These are phyloP conservation scores for Phytopythium helicoides DNA, from an alignment of 352 stramenopile genomes.

Conservation along the genomic window DNA sequence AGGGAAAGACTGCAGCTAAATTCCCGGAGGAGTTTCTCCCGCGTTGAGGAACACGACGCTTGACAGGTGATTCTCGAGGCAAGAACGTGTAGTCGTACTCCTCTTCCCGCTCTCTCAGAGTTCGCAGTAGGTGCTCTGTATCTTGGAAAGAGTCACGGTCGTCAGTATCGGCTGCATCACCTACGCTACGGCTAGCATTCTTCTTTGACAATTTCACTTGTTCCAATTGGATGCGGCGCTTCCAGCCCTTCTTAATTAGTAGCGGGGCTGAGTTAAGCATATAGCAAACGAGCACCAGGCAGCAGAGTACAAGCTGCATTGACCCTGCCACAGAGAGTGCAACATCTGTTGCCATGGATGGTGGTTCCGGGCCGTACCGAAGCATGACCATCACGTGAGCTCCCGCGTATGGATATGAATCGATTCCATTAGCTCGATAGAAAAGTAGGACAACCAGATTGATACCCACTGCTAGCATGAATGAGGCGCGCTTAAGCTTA, in stretches of 20 bases:
- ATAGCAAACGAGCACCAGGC: constrained; percentile 51
- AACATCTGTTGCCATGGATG: constrained; percentile 34
- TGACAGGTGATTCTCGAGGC: constrained; percentile 10
- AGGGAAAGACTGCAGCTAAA: constrained; percentile 1
- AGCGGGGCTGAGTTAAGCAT: constrained; percentile 64
- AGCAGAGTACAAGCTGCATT: constrained; percentile 51
- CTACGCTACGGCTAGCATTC: constrained; percentile 20
- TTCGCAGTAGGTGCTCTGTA: constrained; percentile 56
- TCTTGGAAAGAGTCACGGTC: constrained; percentile 61
- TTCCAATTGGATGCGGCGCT: constrained; percentile 43
- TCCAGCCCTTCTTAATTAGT: constrained; percentile 70
- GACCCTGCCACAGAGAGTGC: constrained; percentile 41
- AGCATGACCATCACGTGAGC: constrained; percentile 35
- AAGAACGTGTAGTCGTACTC: constrained; percentile 67
- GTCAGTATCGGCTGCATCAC: constrained; percentile 16
- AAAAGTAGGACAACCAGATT: constrained; percentile 64
- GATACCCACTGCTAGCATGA: constrained; percentile 44
- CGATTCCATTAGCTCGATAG: constrained; percentile 49
- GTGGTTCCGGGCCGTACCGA: constrained; percentile 7
- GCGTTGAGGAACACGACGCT: neutral
- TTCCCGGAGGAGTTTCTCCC: neutral
- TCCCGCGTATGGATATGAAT: constrained; percentile 49
- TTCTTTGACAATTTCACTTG: constrained; percentile 42
- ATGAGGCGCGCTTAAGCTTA: constrained; percentile 50
- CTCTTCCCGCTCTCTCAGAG: constrained; percentile 52